These are phyloP conservation scores for Penicillium cinerascens DNA, from an alignment of 495 filamentous ascomycete species.

Conservation along the genomic window DNA sequence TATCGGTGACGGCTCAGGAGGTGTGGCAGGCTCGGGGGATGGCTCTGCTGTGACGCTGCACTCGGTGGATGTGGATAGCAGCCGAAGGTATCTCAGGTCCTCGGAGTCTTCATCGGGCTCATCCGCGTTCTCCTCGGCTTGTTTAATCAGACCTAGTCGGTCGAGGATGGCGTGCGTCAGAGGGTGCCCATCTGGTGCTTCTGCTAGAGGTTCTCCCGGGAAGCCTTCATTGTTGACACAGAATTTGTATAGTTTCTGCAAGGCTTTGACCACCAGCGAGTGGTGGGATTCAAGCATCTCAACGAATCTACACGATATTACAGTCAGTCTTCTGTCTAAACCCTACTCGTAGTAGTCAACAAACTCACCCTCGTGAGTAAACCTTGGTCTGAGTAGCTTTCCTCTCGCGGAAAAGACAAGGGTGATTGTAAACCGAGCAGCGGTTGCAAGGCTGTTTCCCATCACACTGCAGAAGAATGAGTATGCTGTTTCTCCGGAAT, in stretches of 20 bases:
- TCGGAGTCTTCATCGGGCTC: conserved; percentile 39
- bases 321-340: neutral
- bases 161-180: conserved; percentile 47
- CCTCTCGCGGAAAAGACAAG: conserved; percentile 46
- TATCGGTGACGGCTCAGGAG: conserved; percentile 34
- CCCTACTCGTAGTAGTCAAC: neutral
- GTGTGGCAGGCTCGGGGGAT: conserved; percentile 40
- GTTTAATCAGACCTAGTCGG: conserved; percentile 45
- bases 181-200: conserved; percentile 41
- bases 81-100: conserved; percentile 37
- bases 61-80: conserved; percentile 40
- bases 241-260: conserved; percentile 44
- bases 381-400: conserved; percentile 49
- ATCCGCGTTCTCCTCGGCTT: conserved; percentile 44
- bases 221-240: conserved; percentile 45
- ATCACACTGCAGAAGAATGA: conserved; percentile 39
- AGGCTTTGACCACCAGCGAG: conserved; percentile 42
- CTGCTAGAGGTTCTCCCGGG: conserved; percentile 43
- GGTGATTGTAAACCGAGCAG: conserved; percentile 46
- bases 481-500: conserved; percentile 1
- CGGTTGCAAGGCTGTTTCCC: conserved; percentile 49
- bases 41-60: conserved; percentile 41
- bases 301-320: conserved; percentile 31
- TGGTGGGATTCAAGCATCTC: conserved; percentile 50
- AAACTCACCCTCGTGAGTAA: conserved; percentile 43